phyloP scores from a whole-genome alignment of 768 basidiomycete species.

The Tylopilus intermedius region DNA sequence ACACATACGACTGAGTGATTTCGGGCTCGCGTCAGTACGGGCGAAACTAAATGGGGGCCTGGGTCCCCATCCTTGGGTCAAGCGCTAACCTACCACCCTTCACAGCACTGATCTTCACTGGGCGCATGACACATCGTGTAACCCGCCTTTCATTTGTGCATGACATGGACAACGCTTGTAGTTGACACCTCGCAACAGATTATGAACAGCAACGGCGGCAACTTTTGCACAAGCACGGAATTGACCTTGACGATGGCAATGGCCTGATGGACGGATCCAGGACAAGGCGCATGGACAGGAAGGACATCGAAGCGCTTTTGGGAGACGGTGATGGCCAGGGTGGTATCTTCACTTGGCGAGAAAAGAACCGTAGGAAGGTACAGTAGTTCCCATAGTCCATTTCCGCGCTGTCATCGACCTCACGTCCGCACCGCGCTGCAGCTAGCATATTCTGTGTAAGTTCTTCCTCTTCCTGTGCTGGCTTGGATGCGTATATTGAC shows the following conservation, averaged over 20 bases:
- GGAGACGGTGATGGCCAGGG: constrained; percentile 75
- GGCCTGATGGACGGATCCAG: constrained; percentile 61
- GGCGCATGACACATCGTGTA: constrained; percentile 94
- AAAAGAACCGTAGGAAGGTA: constrained; percentile 88
- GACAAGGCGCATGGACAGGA: constrained; percentile 75
- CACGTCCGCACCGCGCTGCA: constrained; percentile 31
- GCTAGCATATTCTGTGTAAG: constrained; percentile 88
- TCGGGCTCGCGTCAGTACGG: constrained; percentile 83
- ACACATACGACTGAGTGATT: constrained; percentile 92
- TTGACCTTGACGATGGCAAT: constrained; percentile 83
- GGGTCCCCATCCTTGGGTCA: constrained; percentile 10
- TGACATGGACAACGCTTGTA: background rate
- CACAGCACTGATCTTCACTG: constrained; percentile 86
- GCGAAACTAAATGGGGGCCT: constrained; percentile 22
- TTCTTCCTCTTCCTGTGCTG: constrained; percentile 21
- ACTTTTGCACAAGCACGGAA: constrained; percentile 86
- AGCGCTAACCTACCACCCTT: constrained; percentile 19
- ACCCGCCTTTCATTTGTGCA: constrained; percentile 12
- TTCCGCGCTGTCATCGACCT: constrained; percentile 22
- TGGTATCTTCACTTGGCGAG: constrained; percentile 92
- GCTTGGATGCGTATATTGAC: constrained; percentile 14
- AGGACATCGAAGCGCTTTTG: constrained; percentile 81
- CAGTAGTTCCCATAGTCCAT: constrained; percentile 30
- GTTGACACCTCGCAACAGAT: constrained; percentile 44
- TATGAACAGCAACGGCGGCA: constrained; percentile 91